These are phyloP conservation scores for Aotearoamyces nothofagi DNA, from an alignment of 2,329 filamentous ascomycete genomes.

Conservation along the genomic window DNA sequence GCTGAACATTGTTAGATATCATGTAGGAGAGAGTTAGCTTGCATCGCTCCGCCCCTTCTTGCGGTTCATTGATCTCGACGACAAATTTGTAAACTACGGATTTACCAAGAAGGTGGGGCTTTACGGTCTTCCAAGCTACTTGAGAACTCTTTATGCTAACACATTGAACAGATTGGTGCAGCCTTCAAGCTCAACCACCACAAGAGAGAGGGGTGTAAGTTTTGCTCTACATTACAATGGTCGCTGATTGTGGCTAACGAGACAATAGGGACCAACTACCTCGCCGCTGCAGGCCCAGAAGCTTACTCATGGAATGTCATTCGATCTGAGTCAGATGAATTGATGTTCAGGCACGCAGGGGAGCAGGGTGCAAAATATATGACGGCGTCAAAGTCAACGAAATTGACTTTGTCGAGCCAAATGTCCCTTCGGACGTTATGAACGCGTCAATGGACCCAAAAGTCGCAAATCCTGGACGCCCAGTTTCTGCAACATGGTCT, in stretches of 20 bases:
- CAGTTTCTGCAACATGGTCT: slow-evolving; percentile 22
- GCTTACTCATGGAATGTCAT: slow-evolving; percentile 28
- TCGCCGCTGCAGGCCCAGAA: slow-evolving; percentile 21
- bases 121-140: background rate
- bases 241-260: background rate
- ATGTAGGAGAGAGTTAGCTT: slow-evolving; percentile 22
- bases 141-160: background rate
- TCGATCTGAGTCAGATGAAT: slow-evolving; percentile 28
- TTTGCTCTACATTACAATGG: background rate
- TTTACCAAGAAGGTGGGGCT: slow-evolving; percentile 23
- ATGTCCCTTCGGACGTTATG: background rate
- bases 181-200: slow-evolving; percentile 23
- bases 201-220: slow-evolving; percentile 21
- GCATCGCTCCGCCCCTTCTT: slow-evolving; percentile 26
- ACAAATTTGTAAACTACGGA: slow-evolving; percentile 23
- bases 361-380: slow-evolving; percentile 24
- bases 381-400: slow-evolving; percentile 23
- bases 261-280: slow-evolving; percentile 25
- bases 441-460: slow-evolving; percentile 1
- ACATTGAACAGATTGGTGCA: slow-evolving; percentile 20
- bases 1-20: slow-evolving; percentile 11
- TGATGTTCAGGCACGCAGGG: slow-evolving; percentile 27
- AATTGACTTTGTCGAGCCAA: slow-evolving; percentile 21
- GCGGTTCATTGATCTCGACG: slow-evolving; percentile 26
- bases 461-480: slow-evolving; percentile 13